These are phyloP conservation scores for sunflower (Helianthus annuus) DNA, from an alignment of 129 eudicot genomes.

Conservation along the genomic window DNA sequence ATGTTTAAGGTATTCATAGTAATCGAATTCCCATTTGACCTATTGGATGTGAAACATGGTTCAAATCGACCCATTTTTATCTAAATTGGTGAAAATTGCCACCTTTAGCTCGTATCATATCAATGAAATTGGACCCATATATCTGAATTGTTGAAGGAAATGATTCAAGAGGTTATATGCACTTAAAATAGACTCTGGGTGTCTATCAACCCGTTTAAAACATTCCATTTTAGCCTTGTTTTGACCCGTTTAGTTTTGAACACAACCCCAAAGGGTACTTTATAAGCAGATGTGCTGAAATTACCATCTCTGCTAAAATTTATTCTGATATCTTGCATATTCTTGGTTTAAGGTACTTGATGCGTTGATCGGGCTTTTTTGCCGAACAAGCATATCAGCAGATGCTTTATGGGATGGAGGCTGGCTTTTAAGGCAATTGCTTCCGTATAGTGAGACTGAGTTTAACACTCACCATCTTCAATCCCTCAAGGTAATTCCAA, in stretches of 20 bases:
- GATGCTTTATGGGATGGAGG: conserved; percentile 97
- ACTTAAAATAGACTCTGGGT: not conserved
- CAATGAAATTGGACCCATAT: not conserved
- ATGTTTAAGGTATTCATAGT: not conserved
- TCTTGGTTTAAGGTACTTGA: conserved; percentile 71
- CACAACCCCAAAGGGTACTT: not conserved
- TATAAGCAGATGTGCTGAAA: not conserved
- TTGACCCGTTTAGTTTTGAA: not conserved
- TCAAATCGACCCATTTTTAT: not conserved
- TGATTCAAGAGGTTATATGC: not conserved
- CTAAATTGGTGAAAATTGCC: not conserved
- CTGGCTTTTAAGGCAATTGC: conserved; percentile 95
- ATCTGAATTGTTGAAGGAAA: not conserved
- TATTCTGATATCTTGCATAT: not conserved
- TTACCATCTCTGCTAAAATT: not conserved
- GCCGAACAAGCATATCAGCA: conserved; percentile 86
- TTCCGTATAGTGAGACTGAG: conserved; percentile 85
- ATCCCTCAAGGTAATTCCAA: conserved; percentile 58
- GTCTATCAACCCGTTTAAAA: not conserved
- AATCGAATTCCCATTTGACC: not conserved
- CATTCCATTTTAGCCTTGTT: not conserved
- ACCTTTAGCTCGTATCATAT: not conserved
- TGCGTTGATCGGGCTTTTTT: conserved; percentile 88
- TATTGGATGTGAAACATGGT: not conserved
- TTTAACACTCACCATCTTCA: conserved; percentile 66